A percentile compares a stretch with the other conserved stretches of the same genome.
Evolutionary conservation across 1,284 basidiomycete species (phyloP).

Genomic region (Trichosporon sp.): DNA sequence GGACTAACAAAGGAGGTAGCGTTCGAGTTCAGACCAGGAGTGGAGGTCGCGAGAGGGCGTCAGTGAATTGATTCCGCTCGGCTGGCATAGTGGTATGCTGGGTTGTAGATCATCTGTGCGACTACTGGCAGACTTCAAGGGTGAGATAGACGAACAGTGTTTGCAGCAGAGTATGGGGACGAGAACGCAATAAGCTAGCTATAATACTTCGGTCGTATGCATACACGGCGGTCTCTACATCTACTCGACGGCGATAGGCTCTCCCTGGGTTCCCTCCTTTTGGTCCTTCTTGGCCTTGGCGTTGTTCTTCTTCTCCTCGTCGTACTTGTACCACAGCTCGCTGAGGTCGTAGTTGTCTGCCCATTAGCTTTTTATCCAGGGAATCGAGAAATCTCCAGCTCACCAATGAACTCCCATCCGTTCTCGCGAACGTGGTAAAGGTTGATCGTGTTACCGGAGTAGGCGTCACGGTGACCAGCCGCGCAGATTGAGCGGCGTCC

Average conservation of each 20-base stretch:
- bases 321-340: slow-evolving; percentile 49
- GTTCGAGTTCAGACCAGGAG: not conserved
- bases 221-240: slow-evolving; percentile 16
- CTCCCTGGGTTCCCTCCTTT: slow-evolving; percentile 14
- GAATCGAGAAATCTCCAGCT: slow-evolving; percentile 22
- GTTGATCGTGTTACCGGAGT: slow-evolving; percentile 95
- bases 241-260: slow-evolving; percentile 42
- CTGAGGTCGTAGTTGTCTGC: slow-evolving; percentile 49
- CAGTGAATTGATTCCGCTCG: slow-evolving; percentile 6
- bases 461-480: slow-evolving; percentile 95
- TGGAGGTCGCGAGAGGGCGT: not conserved
- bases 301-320: slow-evolving; percentile 44
- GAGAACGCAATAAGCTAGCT: not conserved
- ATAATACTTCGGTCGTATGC: slow-evolving; percentile 13
- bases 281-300: slow-evolving; percentile 18
- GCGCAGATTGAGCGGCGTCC: slow-evolving; percentile 93
- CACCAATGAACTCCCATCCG: slow-evolving; percentile 89
- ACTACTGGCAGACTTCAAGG: not conserved
- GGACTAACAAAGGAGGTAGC: not conserved
- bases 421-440: slow-evolving; percentile 91
- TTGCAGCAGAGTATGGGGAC: no score
- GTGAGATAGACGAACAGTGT: not conserved
- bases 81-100: no score
- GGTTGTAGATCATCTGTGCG: not conserved
- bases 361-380: not conserved